phyloP scores from a whole-genome alignment of 805 yeast species.

The Saccharomycopsis babjevae region DNA sequence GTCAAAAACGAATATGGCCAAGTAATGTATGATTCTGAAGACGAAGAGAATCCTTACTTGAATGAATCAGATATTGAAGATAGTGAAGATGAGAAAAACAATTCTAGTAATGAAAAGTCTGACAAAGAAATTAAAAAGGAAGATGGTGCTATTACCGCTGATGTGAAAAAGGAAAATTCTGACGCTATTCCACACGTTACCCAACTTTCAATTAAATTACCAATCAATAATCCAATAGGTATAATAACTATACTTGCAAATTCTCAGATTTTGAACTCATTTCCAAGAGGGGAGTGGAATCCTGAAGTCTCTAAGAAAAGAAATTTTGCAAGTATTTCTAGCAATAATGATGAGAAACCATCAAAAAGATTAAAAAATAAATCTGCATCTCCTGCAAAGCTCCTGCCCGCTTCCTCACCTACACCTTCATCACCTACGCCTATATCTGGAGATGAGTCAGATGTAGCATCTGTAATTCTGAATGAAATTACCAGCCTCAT shows the following conservation, averaged over 20 bases:
- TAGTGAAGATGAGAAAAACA: constrained; percentile 33
- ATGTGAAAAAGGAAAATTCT: constrained; percentile 25
- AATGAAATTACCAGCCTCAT: constrained; percentile 63
- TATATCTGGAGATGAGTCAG: constrained; percentile 3
- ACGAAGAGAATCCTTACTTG: constrained; percentile 75
- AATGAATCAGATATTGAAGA: constrained; percentile 60
- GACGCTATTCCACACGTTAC: constrained; percentile 24
- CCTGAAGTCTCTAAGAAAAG: constrained; percentile 41
- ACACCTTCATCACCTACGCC: constrained; percentile 14
- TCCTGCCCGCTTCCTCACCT: background rate
- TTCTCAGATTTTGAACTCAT: constrained; percentile 45
- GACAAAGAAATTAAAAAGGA: constrained; percentile 28
- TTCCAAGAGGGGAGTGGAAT: constrained; percentile 82
- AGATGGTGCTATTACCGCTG: constrained; percentile 17
- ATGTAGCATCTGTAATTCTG: constrained; percentile 24
- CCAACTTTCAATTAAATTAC: constrained; percentile 32
- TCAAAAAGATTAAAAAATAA: constrained; percentile 8
- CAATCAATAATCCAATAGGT: constrained; percentile 39
- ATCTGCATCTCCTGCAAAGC: constrained; percentile 17
- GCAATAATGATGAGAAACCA: constrained; percentile 22
- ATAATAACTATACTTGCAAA: constrained; percentile 57
- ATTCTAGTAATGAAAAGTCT: constrained; percentile 2
- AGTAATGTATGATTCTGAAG: constrained; percentile 73
- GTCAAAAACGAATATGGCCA: constrained; percentile 50
- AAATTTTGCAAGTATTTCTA: constrained; percentile 22